Base-by-base conservation (phyloP, 2,329 filamentous ascomycete genomes). In the Bertia moriformis region DNA sequence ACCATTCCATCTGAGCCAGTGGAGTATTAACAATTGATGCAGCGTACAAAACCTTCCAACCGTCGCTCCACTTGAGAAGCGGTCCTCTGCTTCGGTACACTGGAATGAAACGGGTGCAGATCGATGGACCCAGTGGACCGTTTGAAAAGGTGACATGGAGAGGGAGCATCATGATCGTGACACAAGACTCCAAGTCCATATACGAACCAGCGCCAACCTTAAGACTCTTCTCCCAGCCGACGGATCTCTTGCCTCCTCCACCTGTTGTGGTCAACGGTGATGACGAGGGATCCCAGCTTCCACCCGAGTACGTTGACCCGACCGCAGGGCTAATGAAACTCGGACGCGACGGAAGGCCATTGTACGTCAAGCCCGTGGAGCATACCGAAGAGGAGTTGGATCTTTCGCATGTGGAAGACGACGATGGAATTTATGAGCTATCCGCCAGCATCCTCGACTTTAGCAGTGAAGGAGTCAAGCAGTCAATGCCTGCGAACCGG, bases 111-210 rank as follows among this genome's bases (percentile, higher is more conserved):
- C 54, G 55, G 35, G 43, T 45, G 30, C 45, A 40, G 2, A 50
- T 53, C 14, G 53, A 58, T 38, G 32, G 32, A 17, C 32, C 32
- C 12, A 10, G 17, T 7, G 32, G 32, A 7, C 32, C 32, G 4
- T 44, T 53, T 19, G 63, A 69, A 10, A 63, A 63, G 36, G 71
- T 77, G 43, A 63, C 73, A 2, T 80, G 75, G 75, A 62, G 73
- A 49, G 75, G 75, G 4, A 76, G 66, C 43, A 61, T 79, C 33
- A 68, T 80, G 68, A 76, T 80, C 41, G 73, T 79, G 20, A 79
- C 75, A 1, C 62, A 66, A 39, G 73, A 79, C 45, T 63, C 65
- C 13, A 58, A 66, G 29, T 78, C 73, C 3, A 67, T 66, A 2
- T 74, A 77, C 46, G 59, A 69, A 13, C 58, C 56, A 14, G 56